Evolutionary conservation across 768 basidiomycete genomes (phyloP), one percentile per base, ranked within the genome.

Genomic region (Steccherinum ochraceum): DNA sequence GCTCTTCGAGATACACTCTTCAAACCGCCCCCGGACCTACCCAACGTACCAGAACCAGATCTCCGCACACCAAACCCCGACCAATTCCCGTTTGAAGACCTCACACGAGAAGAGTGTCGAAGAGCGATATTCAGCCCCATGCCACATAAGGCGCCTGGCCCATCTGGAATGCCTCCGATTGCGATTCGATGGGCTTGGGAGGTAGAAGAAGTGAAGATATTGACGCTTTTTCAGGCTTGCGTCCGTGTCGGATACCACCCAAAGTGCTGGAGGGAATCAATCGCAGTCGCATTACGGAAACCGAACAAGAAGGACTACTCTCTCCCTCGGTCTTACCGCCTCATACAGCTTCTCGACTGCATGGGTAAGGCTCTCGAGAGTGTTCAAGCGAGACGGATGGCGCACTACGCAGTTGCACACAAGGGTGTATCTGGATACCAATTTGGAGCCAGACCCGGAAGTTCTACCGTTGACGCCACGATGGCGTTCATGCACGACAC

Each of bases 231-330:
- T 39, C 35, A n/a, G 35, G 35, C 35, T 11, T 39, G 35, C 35
- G 35, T 39, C 35, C 35, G n/a, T 11, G 21, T 50, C 10, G 57
- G 55, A 0, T 1, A 44, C 11, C 55, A 57, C 39, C 62, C 58
- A 0, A 19, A 20, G 1, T 20, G 44, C 21, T 64, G 57, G 63
- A 18, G 55, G 4, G 55, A 55, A n/a, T 60, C 67, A 4, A 59
- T 66, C 1, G 64, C 65, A 1, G 62, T 70, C 0, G 64, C 64
- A 1, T 56, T 72, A 0, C 48, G 55, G 4, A 73, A 73, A 61
- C 66, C 67, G 0, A 56, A 61, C 24, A 73, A 73, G 50, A 61
- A 64, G 0, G 64, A 71, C 57, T 71, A 72, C 56, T 62, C 65
- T 0, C 58, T 64, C 45, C 65, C 68, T 0, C 44, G 62, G 5